Conservation (phyloP, 2,329 filamentous ascomycete species). For the Macrophomina phaseolina region DNA sequence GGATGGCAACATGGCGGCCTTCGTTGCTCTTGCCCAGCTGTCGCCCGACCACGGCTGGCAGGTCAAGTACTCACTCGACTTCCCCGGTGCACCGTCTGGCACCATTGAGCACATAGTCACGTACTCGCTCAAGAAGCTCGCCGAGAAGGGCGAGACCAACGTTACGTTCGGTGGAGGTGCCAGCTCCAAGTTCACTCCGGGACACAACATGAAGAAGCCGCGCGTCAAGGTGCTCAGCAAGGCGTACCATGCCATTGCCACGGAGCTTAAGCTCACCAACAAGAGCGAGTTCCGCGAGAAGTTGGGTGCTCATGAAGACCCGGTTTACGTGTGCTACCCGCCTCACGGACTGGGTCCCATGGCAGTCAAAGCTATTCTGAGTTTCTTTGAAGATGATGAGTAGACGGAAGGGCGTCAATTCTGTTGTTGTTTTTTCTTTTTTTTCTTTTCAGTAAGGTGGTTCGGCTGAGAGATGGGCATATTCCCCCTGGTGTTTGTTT, state of each 20-base stretch:
- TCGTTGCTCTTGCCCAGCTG: conserved; percentile 84
- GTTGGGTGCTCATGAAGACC: conserved; percentile 82
- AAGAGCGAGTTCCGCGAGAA: conserved; percentile 93
- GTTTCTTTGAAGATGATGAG: conserved; percentile 81
- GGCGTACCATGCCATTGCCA: conserved; percentile 81
- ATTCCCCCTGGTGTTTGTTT: conserved; percentile 5
- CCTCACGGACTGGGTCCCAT: conserved; percentile 81
- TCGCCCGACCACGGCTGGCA: conserved; percentile 85
- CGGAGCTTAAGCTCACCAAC: conserved; percentile 79
- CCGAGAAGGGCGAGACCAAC: conserved; percentile 63
- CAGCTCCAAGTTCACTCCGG: conserved; percentile 73
- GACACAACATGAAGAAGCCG: conserved; percentile 80
- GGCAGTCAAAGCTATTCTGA: conserved; percentile 83
- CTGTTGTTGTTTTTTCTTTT: neutral
- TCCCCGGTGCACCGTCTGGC: conserved; percentile 83
- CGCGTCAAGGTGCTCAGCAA: conserved; percentile 81
- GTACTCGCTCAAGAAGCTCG: conserved; percentile 68
- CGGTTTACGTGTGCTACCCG: conserved; percentile 89
- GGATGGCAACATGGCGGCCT: conserved; percentile 72
- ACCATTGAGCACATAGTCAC: conserved; percentile 85
- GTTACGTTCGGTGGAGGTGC: conserved; percentile 91
- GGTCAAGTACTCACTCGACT: conserved; percentile 95
- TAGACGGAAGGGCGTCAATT: neutral
- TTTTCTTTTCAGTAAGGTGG: neutral
- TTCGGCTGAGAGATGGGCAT: neutral